Base-by-base conservation (phyloP, 768 basidiomycete species). In the Rhodotorula paludigena region DNA sequence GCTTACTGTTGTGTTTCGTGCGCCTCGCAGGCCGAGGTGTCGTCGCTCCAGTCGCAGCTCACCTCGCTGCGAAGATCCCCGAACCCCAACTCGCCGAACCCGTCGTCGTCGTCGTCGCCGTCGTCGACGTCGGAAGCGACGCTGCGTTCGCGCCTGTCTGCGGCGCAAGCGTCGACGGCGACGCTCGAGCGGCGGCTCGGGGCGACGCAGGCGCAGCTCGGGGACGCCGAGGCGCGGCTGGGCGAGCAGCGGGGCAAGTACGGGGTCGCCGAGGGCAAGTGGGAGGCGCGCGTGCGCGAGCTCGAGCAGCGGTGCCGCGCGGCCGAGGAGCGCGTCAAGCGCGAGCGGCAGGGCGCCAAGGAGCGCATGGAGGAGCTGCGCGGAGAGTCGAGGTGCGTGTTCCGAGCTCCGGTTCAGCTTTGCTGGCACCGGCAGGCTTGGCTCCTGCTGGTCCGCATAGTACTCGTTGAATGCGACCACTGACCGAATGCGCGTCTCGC, bases 231-330 rank as follows among this genome's bases (percentile, higher is more conserved):
- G 76, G 90, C 93, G 79, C 88, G 87, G 79, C 83, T 93, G 56
- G 85, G 87, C 2, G 78, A 81, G 47, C 83, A 89, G 79, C 88
- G 87, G 71, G 82, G 86, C 79, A 88, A 86, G 81, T 88, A 83
- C 44, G 80, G 82, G 0, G 81, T 80, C 0, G 88, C 89, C 0
- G 92, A 96, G 73, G 81, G 80, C 59, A 94, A 93, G 78, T 98
- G 93, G 92, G 92, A 93, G 75, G 90, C 88, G 0, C 82, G 93
- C n/a, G 89, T 98, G 52, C 88, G 87, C 78, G 93, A 98, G 78
- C 92, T 93, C 74, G 91, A 96, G 79, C 77, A 84, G 21, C 80
- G 89, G 25, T 76, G 92, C 69, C 87, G 86, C 77, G 85, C 86
- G 0, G 90, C 90, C 1, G 90, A 92, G 75, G 93, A 98, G 81